These are phyloP conservation scores for Claviceps capensis DNA, from an alignment of 2,329 filamentous ascomycete species.

Conservation along the genomic window DNA sequence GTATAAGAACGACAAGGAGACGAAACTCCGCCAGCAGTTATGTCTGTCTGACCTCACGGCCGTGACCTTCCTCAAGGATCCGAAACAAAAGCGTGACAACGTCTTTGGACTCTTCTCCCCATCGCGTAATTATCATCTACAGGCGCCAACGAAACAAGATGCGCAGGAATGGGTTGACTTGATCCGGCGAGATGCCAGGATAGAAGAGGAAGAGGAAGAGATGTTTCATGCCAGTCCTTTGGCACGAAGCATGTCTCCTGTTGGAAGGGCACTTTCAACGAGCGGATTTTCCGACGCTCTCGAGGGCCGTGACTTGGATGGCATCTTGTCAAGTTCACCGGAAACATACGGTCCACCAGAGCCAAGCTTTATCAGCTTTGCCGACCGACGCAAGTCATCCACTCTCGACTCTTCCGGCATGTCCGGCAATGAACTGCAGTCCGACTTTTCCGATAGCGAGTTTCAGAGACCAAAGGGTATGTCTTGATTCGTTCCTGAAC, in stretches of 20 bases:
- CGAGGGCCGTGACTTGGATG: constrained; percentile 24
- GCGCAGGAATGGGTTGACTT: constrained; percentile 76
- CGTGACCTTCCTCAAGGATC: constrained; percentile 75
- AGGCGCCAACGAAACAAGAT: constrained; percentile 59
- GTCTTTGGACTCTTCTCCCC: constrained; percentile 90
- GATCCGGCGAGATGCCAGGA: constrained; percentile 65
- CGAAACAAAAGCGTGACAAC: constrained; percentile 73
- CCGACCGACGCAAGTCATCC: constrained; percentile 42
- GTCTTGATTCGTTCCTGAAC: not conserved
- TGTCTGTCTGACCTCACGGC: constrained; percentile 82
- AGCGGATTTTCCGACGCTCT: constrained; percentile 4
- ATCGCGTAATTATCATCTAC: constrained; percentile 81
- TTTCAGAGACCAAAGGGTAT: constrained; percentile 28
- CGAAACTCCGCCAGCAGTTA: constrained; percentile 78
- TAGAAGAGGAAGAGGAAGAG: constrained; percentile 81
- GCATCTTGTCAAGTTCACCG: constrained; percentile 44
- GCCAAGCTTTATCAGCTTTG: constrained; percentile 19
- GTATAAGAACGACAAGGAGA: constrained; percentile 85
- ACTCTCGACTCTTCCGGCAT: constrained; percentile 49
- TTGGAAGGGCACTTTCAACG: constrained; percentile 1
- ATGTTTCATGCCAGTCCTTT: constrained; percentile 59
- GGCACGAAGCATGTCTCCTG: constrained; percentile 31
- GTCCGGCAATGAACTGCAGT: constrained; percentile 55
- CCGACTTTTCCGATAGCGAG: constrained; percentile 71
- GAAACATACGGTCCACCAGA: constrained; percentile 32